Percentiles rank a stretch among this genome's conserved stretches.
Conservation (phyloP, 176 grass and related monocot species). For the Triticum urartu region DNA sequence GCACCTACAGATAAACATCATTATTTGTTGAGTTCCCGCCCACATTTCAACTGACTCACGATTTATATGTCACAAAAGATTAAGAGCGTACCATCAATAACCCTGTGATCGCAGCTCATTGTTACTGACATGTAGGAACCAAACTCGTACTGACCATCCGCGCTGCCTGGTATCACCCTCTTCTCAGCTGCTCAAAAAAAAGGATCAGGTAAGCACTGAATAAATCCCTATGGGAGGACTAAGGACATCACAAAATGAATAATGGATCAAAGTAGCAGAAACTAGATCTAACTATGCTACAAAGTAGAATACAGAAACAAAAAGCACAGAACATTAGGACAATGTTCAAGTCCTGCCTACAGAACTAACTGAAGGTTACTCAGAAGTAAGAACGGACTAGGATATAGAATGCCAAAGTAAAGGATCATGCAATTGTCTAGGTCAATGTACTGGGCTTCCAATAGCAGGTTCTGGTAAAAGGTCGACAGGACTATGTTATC, state of each 20-base stretch:
- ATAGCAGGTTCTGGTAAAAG: background rate
- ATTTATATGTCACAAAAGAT: background rate
- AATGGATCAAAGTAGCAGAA: background rate
- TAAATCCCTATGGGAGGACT: background rate
- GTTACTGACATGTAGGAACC: conserved; percentile 94
- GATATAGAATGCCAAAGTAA: background rate
- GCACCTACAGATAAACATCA: conserved; percentile 44
- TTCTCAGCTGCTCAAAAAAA: conserved; percentile 58
- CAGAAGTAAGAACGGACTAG: background rate
- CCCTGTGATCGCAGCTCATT: conserved; percentile 93
- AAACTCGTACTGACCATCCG: conserved; percentile 74
- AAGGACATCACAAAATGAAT: background rate
- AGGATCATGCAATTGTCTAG: background rate
- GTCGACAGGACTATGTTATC: background rate
- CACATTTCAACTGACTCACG: background rate
- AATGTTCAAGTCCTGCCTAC: no score
- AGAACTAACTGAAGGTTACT: background rate
- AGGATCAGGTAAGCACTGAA: background rate
- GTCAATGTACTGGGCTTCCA: background rate
- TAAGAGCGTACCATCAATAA: conserved; percentile 77
- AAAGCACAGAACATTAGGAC: background rate
- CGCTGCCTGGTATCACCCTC: conserved; percentile 72
- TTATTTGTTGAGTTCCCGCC: background rate
- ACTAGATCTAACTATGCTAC: background rate
- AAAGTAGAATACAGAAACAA: background rate